These are phyloP conservation scores for Ophiocordyceps camponoti-floridani DNA, from an alignment of 2,329 filamentous ascomycete genomes.

Conservation along the genomic window DNA sequence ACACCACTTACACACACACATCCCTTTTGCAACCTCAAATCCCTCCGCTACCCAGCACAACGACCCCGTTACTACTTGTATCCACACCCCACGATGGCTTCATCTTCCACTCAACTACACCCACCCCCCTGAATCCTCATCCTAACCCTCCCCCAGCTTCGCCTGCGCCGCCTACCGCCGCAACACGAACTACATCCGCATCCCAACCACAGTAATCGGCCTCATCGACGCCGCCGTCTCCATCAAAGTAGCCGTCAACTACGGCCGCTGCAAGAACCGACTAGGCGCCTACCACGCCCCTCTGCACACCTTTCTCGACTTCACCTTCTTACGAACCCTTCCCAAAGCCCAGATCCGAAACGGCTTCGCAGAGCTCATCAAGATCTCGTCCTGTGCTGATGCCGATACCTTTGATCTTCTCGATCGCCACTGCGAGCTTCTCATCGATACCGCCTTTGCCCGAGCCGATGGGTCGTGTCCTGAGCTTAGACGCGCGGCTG, in stretches of 20 bases:
- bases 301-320: conserved; percentile 55
- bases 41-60: too few relatives aligned
- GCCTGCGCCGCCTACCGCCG: conserved; percentile 55
- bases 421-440: conserved; percentile 49
- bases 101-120: too few relatives aligned
- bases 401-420: conserved; percentile 47
- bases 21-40: too few relatives aligned
- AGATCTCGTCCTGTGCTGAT: conserved; percentile 56
- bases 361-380: conserved; percentile 59
- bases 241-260: conserved; percentile 66
- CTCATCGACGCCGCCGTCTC: conserved; percentile 59
- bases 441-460: conserved; percentile 48
- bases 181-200: conserved; percentile 56
- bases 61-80: too few relatives aligned
- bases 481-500: conserved; percentile 42
- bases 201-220: conserved; percentile 59
- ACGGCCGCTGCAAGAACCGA: conserved; percentile 59
- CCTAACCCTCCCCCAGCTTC: conserved; percentile 24
- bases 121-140: too few relatives aligned
- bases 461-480: conserved; percentile 34
- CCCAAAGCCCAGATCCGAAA: conserved; percentile 53
- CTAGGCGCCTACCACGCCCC: conserved; percentile 58
- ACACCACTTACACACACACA: too few relatives aligned
- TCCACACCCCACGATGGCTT: too few relatives aligned
- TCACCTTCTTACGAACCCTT: conserved; percentile 51